A percentile compares a stretch with the other conserved stretches of the same genome.
These are phyloP conservation scores for Pharus latifolius DNA, from an alignment of 176 grass and related monocot species.

Conservation along the genomic window DNA sequence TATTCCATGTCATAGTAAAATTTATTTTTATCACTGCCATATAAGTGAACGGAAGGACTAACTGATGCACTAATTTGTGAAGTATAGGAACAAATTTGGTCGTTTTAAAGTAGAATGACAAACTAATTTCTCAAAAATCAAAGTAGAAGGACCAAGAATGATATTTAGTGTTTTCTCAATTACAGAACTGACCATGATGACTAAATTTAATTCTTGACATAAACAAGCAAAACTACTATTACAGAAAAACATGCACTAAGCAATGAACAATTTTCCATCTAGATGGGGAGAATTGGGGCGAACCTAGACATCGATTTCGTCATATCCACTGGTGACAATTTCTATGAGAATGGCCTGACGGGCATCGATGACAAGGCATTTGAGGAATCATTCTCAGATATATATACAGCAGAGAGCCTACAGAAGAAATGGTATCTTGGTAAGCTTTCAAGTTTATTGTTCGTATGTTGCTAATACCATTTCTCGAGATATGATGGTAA, in stretches of 20 bases:
- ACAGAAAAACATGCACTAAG: too few species aligned
- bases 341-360: slow-evolving; percentile 56
- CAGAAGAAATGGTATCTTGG: slow-evolving; percentile 48
- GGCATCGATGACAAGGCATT: slow-evolving; percentile 53
- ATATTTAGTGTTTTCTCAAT: too few species aligned
- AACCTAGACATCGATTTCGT: slow-evolving; percentile 73
- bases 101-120: too few species aligned
- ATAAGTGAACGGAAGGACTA: too few species aligned
- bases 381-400: slow-evolving; percentile 51
- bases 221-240: background rate
- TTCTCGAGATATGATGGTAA: background rate
- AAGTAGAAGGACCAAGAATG: too few species aligned
- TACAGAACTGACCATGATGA: background rate
- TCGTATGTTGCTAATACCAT: background rate
- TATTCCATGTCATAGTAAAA: too few species aligned
- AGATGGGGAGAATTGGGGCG: slow-evolving; percentile 74
- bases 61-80: too few species aligned
- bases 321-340: slow-evolving; percentile 84
- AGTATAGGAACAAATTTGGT: too few species aligned
- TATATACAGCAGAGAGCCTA: slow-evolving; percentile 68
- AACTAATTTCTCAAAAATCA: too few species aligned
- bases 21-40: too few species aligned
- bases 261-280: background rate
- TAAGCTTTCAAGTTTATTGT: too few species aligned
- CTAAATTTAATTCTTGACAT: background rate